phyloP scores from a whole-genome alignment of 83 land plant species.

The Isoetes engelmannii region DNA sequence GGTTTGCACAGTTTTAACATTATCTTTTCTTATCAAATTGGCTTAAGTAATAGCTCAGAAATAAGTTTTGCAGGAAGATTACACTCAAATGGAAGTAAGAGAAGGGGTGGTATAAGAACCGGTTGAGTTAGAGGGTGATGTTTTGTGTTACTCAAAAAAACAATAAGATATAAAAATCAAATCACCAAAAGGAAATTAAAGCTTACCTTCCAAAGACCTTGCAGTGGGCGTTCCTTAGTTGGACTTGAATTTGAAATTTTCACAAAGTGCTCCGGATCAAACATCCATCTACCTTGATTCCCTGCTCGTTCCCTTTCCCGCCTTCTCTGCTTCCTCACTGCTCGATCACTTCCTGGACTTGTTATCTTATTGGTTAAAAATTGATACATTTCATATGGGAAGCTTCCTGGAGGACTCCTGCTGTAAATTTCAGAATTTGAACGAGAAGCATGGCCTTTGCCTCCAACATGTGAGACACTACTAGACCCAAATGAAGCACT shows the following conservation, averaged over 20 bases:
- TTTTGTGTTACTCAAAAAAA: not conserved
- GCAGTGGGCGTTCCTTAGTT: constrained; percentile 62
- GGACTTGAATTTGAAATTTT: constrained; percentile 58
- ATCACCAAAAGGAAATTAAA: too few relatives aligned
- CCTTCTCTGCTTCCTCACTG: constrained; percentile 62
- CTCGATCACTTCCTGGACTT: constrained; percentile 52
- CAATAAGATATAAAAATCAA: not conserved
- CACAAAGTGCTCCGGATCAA: constrained; percentile 77
- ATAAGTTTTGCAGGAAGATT: not conserved
- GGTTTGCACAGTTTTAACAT: not conserved
- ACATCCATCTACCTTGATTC: constrained; percentile 36
- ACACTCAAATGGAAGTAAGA: not conserved
- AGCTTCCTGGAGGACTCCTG: constrained; percentile 50
- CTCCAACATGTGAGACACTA: constrained; percentile 10
- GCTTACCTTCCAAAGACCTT: constrained; percentile 94
- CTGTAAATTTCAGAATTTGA: constrained; percentile 31
- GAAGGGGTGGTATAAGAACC: not conserved
- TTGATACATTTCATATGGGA: constrained; percentile 65
- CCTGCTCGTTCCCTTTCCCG: constrained; percentile 47
- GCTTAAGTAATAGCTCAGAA: not conserved
- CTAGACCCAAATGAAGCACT: constrained; percentile 34
- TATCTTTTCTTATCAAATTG: not conserved
- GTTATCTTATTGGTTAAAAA: constrained; percentile 59
- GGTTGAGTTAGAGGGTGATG: not conserved
- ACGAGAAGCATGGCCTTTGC: constrained; percentile 15